A percentile compares a stretch with the other conserved stretches of the same genome.
Conservation (phyloP, 495 filamentous ascomycete species). For the Aspergillus taichungensis region DNA sequence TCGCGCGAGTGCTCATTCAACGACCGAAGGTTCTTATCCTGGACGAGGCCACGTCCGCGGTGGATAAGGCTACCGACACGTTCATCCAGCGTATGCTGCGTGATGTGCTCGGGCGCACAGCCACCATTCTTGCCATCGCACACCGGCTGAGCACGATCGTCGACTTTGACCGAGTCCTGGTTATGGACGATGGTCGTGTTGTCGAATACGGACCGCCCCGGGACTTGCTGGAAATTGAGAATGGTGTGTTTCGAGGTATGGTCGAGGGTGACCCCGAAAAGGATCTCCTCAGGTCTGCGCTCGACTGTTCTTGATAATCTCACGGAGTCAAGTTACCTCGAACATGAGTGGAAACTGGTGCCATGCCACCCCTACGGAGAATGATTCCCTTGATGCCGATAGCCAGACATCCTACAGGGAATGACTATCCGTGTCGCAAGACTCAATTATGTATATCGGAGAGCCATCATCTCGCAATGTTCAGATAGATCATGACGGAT, state of each 20-base stretch:
- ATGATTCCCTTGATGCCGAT: too few relatives aligned
- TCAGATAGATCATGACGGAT: too few relatives aligned
- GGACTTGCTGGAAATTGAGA: conserved; percentile 45
- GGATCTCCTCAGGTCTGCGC: too few relatives aligned
- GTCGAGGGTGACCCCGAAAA: conserved; percentile 57
- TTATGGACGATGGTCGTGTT: conserved; percentile 57
- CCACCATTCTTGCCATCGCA: conserved; percentile 63
- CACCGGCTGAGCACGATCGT: conserved; percentile 68
- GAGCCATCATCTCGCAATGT: too few relatives aligned
- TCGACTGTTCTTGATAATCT: too few relatives aligned
- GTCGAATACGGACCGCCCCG: conserved; percentile 56
- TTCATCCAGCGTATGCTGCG: conserved; percentile 77
- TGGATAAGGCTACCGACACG: conserved; percentile 76
- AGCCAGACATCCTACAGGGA: too few relatives aligned
- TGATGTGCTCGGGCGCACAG: conserved; percentile 49
- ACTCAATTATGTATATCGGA: too few relatives aligned
- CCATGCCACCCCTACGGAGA: too few relatives aligned
- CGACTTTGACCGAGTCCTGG: conserved; percentile 66
- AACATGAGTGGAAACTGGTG: too few relatives aligned
- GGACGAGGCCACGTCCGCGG: conserved; percentile 86
- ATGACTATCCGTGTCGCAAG: too few relatives aligned
- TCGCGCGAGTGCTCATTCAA: conserved; percentile 76
- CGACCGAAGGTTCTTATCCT: conserved; percentile 66
- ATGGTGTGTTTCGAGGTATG: conserved; percentile 53
- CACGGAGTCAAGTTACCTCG: too few relatives aligned